Conservation (phyloP, 192 early-diverging fungal species). For the Rhizophagus sp. region DNA sequence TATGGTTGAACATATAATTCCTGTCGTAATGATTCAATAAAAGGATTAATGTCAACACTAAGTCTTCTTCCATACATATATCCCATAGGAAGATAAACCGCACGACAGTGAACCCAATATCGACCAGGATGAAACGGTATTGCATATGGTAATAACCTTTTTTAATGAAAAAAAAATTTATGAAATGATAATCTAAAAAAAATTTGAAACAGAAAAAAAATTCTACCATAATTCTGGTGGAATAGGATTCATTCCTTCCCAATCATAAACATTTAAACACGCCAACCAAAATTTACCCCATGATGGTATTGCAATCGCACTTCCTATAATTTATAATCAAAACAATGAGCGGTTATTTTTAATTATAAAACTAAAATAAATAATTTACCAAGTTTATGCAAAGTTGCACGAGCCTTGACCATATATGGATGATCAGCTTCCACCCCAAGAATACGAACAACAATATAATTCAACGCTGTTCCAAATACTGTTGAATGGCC, state of each 20-base stretch:
- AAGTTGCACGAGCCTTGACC: conserved; percentile 74
- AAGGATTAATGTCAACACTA: conserved; percentile 58
- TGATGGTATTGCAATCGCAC: conserved; percentile 81
- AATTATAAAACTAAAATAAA: neutral
- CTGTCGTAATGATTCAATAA: conserved; percentile 77
- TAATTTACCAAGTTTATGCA: conserved; percentile 74
- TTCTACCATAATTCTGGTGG: conserved; percentile 88
- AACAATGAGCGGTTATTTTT: neutral
- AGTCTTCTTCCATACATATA: conserved; percentile 81
- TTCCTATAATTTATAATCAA: conserved; percentile 48
- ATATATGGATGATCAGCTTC: conserved; percentile 84
- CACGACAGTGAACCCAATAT: conserved; percentile 94
- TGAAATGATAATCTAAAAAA: neutral
- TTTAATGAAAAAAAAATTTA: neutral
- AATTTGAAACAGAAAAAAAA: neutral
- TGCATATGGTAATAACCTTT: conserved; percentile 74
- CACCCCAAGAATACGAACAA: conserved; percentile 85
- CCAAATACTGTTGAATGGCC: conserved; percentile 92
- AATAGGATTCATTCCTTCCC: conserved; percentile 94
- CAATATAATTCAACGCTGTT: conserved; percentile 92
- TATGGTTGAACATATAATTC: conserved; percentile 92
- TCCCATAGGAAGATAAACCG: conserved; percentile 95
- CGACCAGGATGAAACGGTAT: conserved; percentile 86
- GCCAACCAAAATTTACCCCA: conserved; percentile 99
- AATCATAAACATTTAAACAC: conserved; percentile 89